Base-by-base conservation (phyloP, 768 basidiomycete genomes). In the Cystofilobasidium ferigula region DNA sequence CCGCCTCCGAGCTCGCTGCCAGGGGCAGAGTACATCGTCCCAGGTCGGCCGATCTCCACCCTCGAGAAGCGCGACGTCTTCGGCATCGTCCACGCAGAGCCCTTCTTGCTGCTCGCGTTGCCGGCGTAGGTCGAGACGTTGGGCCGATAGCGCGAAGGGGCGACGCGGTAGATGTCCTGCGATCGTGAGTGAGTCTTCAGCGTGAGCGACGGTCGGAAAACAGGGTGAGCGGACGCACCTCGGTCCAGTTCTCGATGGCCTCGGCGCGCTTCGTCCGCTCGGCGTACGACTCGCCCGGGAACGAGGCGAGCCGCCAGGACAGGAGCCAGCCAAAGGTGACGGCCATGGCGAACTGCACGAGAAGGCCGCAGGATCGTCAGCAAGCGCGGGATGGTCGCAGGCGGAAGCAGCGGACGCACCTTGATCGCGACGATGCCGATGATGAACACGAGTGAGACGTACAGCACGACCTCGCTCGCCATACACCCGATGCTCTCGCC, bases 311-410 rank as follows among this genome's bases (percentile, higher is more conserved):
- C 72, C 85, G 85, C 86, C 88, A 91, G 20, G 88, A 89, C 75
- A 89, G 86, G 82, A 97, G 98, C 95, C 95, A 99, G 30, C 88
- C 82, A 77, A 98, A 99, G 74, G 93, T 80, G 73, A 95, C 88
- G 56, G 95, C 95, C 92, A 98, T 95, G 71, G 82, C 79, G 78
- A 98, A 99, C 38, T 48, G 47, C n/a, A 42, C 10, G 40, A 42
- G 10, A 42, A 42, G 40, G 20, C 10, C 10, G 40, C 10, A 10
- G 10, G 20, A 20, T 10, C 10, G 20, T 10, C 40, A 42, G 10
- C 40, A 42, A 10, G 40, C 10, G 40, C 10, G 40, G 40, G 40
- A 42, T 42, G 20, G 10, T 42, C 10, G 20, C 40, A 42, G 40
- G 40, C 40, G 40, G 20, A n/a, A 24, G 22, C 7, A 48, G 26